phyloP scores from a whole-genome alignment of 2,329 filamentous ascomycete genomes.

The Helminthosporium solani region DNA sequence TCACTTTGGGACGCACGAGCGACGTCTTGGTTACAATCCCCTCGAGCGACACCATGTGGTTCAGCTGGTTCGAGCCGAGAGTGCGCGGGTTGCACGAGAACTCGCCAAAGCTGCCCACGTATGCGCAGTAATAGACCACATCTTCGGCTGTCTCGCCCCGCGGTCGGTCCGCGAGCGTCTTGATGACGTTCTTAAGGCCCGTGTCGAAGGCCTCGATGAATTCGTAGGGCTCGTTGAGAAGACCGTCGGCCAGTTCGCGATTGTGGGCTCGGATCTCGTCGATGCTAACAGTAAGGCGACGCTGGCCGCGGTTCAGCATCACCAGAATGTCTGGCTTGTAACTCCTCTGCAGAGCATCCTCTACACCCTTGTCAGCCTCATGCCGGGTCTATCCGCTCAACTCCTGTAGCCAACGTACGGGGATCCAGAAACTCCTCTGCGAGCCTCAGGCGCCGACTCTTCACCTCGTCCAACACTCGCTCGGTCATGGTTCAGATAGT shows the following conservation, averaged over 20 bases:
- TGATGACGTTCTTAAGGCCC: slow-evolving; percentile 85
- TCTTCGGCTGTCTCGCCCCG: slow-evolving; percentile 76
- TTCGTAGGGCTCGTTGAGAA: slow-evolving; percentile 86
- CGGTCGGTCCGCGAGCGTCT: slow-evolving; percentile 73
- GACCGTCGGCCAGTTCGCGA: slow-evolving; percentile 73
- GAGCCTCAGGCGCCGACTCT: slow-evolving; percentile 77
- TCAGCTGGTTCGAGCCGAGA: slow-evolving; percentile 82
- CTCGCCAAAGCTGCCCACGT: slow-evolving; percentile 91
- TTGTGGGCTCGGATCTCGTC: slow-evolving; percentile 91
- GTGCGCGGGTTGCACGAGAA: slow-evolving; percentile 94
- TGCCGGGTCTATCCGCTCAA: not conserved
- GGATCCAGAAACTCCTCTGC: slow-evolving; percentile 95
- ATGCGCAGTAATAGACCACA: slow-evolving; percentile 91
- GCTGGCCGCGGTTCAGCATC: slow-evolving; percentile 64
- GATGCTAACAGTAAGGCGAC: slow-evolving; percentile 63
- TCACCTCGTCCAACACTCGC: slow-evolving; percentile 74
- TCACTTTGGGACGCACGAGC: slow-evolving; percentile 92
- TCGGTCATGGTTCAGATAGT: slow-evolving; percentile 32
- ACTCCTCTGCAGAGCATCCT: slow-evolving; percentile 54
- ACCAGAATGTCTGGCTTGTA: slow-evolving; percentile 87
- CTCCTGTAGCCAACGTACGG: slow-evolving; percentile 56
- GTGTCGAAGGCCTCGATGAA: slow-evolving; percentile 84
- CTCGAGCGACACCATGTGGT: slow-evolving; percentile 95
- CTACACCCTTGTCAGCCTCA: slow-evolving; percentile 23
- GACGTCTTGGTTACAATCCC: slow-evolving; percentile 97